Base-by-base conservation (phyloP, 768 basidiomycete genomes). In the Filobasidium floriforme region DNA sequence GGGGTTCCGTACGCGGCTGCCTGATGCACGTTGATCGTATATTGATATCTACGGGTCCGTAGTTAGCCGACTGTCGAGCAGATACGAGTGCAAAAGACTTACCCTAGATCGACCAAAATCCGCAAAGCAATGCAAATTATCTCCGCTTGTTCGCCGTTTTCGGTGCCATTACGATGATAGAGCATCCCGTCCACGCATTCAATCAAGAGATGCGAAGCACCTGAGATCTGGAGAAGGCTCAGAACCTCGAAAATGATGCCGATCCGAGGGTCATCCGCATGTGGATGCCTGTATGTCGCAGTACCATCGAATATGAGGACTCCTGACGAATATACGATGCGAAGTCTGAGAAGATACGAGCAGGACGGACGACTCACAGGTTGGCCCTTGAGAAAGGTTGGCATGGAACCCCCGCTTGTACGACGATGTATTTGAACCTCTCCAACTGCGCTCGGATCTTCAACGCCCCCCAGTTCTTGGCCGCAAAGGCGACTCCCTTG, bases 371-470 rank as follows among this genome's bases (percentile, higher is more conserved):
- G 15, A 22, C 24, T 22, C 5, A 26, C 24, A 6, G 2, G 54
- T 57, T 57, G 5, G 15, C 2, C n/a, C 54, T 57, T 7, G 54
- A 57, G 15, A 57, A 57, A 4, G 54, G 54, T n/a, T 57, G 54
- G 54, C 54, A 57, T 9, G 54, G 54, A 26, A 57, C 29, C 15
- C 54, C 54, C 7, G 54, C 54, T 57, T 57, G 54, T 28, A 57
- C 12, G 24, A 57, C 26, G 7, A 32, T 15, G 15, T 28, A 32
- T 7, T 57, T 15, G 14, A 19, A 24, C 22, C 6, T 24, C 18
- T 57, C 54, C 29, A 57, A 5, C 14, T 32, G 2, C 7, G 26
- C 22, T 22, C 54, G 54, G 5, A 3, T 6, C 54, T 57, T 57
- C 24, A 57, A 15, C 29, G 15, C 29, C 15, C 24, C 12, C 54